Evolutionary conservation across 345 rosid genomes (phyloP), one percentile per base, ranked within the genome.

Genomic region (Microthlaspi erraticum): DNA sequence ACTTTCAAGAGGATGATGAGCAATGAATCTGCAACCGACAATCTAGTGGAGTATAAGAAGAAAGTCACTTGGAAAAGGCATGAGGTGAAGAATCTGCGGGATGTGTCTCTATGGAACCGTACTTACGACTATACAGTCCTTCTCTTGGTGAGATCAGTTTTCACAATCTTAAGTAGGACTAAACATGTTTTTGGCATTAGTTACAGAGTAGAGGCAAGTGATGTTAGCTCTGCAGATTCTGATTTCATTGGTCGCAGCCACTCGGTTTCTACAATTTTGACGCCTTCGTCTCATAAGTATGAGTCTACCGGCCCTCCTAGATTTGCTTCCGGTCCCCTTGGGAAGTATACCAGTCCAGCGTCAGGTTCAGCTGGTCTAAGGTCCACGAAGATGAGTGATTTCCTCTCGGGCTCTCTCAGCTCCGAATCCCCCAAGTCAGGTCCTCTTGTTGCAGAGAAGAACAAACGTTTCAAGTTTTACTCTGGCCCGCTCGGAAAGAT

Each of bases 261-360:
- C 12, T 78, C 93, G 14, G 85, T 91, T 61, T 91, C 97, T 39
- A 68, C 87, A 2, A 64, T 86, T 53, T 60, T 85, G 77, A 90
- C 83, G 20, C 77, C 91, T 74, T 58, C 84, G 5, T 75, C 85
- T 58, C 82, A 81, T 70, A 87, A 81, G 23, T 82, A 95, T 5
- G 86, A 78, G 69, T 54, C 75, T 48, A 55, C 74, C 9, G 55
- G 75, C 42, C 77, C 79, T 70, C 78, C 91, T 33, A 86, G 92
- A 76, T 91, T 87, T 81, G 80, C 90, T 67, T 94, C 99, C 43
- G 96, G 95, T 38, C 95, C 96, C 36, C 79, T 89, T 60, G 90
- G 83, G 8, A 82, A 69, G 61, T 84, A 50, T 60, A 62, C 73
- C 10, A 80, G 77, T 60, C 81, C 88, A 16, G 83, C 84, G 52